Base-by-base conservation (phyloP, 2,329 filamentous ascomycete genomes). In the Bipolaris victoriae region DNA sequence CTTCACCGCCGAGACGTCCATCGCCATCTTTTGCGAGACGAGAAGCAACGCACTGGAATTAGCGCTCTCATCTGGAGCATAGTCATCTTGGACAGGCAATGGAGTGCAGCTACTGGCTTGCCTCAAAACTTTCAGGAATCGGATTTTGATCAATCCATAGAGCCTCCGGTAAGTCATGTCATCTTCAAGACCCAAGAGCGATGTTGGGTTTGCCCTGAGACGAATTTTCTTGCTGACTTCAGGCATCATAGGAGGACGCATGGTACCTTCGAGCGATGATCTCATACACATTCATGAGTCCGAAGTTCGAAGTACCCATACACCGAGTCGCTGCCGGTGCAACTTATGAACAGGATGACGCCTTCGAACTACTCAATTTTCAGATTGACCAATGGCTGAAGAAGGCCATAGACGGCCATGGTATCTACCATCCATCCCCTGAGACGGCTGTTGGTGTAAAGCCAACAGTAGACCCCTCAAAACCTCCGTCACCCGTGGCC, bases 371-470 rank as follows among this genome's bases (percentile, higher is more conserved):
- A 15, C 40, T 43, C 40, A 43, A 43, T 43, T 43, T 43, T 2
- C 40, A 43, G 40, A 43, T 43, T 43, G 40, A 43, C 40, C 40
- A 43, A 26, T 43, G 40, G 40, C 40, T 43, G 40, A 43, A 26
- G 13, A 43, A 43, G 20, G 40, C 40, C 20, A 43, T 43, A 43
- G 40, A 43, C 13, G 40, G 40, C 26, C 20, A 43, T 26, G 40
- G 40, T 26, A 43, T 43, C 40, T 43, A 43, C 40, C 40, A 43
- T 26, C 40, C 40, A 22, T 43, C 20, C 13, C 40, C 40, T 43
- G 40, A 43, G 40, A 43, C 40, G 26, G 40, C 40, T 15, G 40
- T 43, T n/a, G 40, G 40, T 43, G 40, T 43, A 43, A 43, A n/a
- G 40, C 40, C 40, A 43, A 43, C 20, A 4, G 40, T 16, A 43